Conservation (phyloP, 257 asterid genomes). For the Salvia rosmarinus region DNA sequence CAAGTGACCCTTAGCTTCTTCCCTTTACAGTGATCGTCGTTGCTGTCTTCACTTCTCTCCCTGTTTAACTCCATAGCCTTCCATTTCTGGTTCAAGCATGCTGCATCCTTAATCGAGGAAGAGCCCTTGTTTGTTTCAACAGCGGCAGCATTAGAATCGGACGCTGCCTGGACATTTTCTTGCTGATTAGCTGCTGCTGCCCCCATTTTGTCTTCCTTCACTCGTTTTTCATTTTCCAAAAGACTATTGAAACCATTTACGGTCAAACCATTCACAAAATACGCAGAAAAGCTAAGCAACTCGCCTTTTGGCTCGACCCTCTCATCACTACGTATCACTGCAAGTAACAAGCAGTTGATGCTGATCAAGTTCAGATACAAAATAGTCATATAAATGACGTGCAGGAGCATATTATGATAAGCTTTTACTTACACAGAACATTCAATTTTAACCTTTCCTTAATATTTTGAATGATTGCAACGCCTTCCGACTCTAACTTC, state of each 20-base stretch:
- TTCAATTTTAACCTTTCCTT: constrained; percentile 40
- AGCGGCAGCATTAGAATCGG: constrained; percentile 20
- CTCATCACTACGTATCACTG: constrained; percentile 60
- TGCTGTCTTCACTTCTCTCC: constrained; percentile 35
- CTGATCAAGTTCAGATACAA: background rate
- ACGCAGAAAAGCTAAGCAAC: constrained; percentile 44
- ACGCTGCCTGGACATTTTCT: constrained; percentile 24
- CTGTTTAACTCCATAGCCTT: constrained; percentile 27
- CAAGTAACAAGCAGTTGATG: constrained; percentile 16
- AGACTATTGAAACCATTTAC: constrained; percentile 38
- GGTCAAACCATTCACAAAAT: constrained; percentile 39
- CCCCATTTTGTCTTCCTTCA: constrained; percentile 34
- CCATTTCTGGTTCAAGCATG: constrained; percentile 1
- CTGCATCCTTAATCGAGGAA: constrained; percentile 20
- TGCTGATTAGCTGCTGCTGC: constrained; percentile 15
- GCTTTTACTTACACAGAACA: constrained; percentile 49
- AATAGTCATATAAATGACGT: background rate
- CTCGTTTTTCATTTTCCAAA: constrained; percentile 46
- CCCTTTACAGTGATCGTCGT: constrained; percentile 30
- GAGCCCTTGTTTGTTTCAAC: constrained; percentile 32
- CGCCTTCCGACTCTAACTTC: constrained; percentile 43
- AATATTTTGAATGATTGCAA: constrained; percentile 39
- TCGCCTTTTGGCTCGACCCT: constrained; percentile 37
- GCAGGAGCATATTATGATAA: background rate
- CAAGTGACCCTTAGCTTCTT: constrained; percentile 67